Base-by-base conservation (phyloP, 495 filamentous ascomycete species). In the Podospora bellae-mahoneyi region DNA sequence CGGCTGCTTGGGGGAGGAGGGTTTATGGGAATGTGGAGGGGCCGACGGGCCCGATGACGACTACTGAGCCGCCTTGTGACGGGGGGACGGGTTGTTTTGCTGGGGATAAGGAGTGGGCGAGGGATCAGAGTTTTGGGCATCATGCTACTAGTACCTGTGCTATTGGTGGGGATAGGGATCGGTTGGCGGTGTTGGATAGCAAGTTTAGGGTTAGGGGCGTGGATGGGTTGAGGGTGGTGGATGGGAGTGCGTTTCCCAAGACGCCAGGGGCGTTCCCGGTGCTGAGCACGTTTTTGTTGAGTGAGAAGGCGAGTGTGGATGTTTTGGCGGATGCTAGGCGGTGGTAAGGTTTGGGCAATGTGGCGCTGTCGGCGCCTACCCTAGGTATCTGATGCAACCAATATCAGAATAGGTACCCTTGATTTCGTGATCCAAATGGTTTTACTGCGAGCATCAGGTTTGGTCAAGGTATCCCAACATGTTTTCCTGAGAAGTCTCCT, bases 291-390 rank as follows among this genome's bases (percentile, higher is more conserved):
- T 85, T 84, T 64, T 83, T 85, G 79, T 71, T 86, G 20, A 81
- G 79, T 63, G 84, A 87, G 75, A 87, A 86, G 77, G 85, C 83
- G 3, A 75, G 77, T 0, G 82, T 84, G 55, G 83, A 81, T 9
- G 81, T 87, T 20, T 62, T 73, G 63, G 23, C 7, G 19, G 66
- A 68, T 65, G 69, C 69, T 59, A 34, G 19, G 34, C 13, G 55
- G n/a, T 48, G 39, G 39, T 48, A 1, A 23, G 23, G 1, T 23
- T 23, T 23, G 23, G 23, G 23, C 23, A 1, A 23, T 23, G 23
- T 23, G 23, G 23, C 23, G 23, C 23, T 23, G 23, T 23, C 1
- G 23, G 23, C 2, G 23, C 23, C 23, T 23, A 23, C 20, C 1
- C 20, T 23, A 23, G 20, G 20, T 23, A 23, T 23, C 20, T 23